phyloP scores from a whole-genome alignment of 306 rosid species.

The Vachellia collinsii region DNA sequence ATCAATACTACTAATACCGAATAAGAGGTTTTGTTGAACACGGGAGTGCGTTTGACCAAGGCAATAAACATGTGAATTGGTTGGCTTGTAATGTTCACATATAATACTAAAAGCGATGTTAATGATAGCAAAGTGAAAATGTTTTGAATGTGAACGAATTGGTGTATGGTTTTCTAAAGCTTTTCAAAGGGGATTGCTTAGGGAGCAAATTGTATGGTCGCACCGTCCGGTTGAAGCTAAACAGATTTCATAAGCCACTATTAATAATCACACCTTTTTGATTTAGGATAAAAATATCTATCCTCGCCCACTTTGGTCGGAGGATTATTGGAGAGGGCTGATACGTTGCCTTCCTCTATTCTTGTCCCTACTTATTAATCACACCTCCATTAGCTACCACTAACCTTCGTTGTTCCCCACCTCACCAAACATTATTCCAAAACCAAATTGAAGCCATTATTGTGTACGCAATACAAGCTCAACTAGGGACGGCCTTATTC shows the following conservation, averaged over 20 bases:
- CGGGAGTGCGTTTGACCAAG: not conserved
- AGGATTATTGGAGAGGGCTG: not conserved
- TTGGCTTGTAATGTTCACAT: not conserved
- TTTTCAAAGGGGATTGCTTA: no score
- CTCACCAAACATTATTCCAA: not conserved
- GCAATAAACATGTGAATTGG: not conserved
- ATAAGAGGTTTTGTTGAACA: not conserved
- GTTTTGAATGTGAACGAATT: not conserved
- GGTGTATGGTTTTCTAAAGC: not conserved
- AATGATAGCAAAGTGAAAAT: not conserved
- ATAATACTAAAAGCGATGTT: no score
- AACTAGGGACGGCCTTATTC: not conserved
- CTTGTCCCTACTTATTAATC: not conserved
- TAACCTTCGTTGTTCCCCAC: not conserved
- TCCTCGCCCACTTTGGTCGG: not conserved
- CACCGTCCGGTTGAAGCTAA: not conserved
- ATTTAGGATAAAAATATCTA: not conserved
- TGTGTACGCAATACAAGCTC: not conserved
- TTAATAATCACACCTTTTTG: not conserved
- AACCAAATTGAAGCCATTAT: not conserved
- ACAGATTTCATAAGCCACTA: no score
- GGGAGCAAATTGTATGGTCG: constrained; percentile 2
- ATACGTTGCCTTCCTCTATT: not conserved
- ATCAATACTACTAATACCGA: no score
- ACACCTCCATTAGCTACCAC: not conserved